Base-by-base conservation (phyloP, 176 grass and related monocot species). In the Phragmites australis region DNA sequence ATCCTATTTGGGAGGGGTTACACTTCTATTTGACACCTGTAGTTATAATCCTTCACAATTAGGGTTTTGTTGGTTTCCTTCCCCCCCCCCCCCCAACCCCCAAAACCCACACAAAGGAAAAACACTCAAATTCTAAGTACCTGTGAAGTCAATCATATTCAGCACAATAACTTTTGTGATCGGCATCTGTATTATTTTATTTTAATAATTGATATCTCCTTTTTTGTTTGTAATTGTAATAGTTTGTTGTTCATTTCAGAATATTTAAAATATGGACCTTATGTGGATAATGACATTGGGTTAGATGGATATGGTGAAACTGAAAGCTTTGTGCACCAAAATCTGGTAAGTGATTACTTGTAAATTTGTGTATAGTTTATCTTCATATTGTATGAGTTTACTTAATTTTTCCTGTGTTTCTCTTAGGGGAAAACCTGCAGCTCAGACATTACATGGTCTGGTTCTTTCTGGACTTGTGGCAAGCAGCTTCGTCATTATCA, bases 381-480 rank as follows among this genome's bases (percentile, higher is more conserved):
- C 43, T 45, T 23, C 65, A 78, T 90, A 45, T 82, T 70, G 50
- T 50, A 31, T 55, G 10, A 70, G 21, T 19, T 54, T 50, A 27
- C 44, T 89, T 40, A 55, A 70, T 17, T 53, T 32, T 26, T 45
- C 4, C 10, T 43, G 44, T 75, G 51, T 52, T 25, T 3, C 72
- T 72, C 2, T 88, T 68, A 99, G 97, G 92, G 88, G 30, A 89
- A 89, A 70, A 31, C 66, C 45, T 81, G 56, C 71, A 89, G 60
- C 65, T 93, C 90, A 51, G 93, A 99, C 58, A 99, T 99, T 76
- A 73, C 78, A n/a, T 99, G 97, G 97, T 95, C 90, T 84, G 97
- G 97, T 77, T 75, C 72, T 2, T 96, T 88, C 78, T 99, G 97
- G 97, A 91, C 85, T 60, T 99, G 97, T 81, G 77, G 90, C 79